These are phyloP conservation scores for Schrenkiella parvula DNA, from an alignment of 345 rosid genomes.

Conservation along the genomic window DNA sequence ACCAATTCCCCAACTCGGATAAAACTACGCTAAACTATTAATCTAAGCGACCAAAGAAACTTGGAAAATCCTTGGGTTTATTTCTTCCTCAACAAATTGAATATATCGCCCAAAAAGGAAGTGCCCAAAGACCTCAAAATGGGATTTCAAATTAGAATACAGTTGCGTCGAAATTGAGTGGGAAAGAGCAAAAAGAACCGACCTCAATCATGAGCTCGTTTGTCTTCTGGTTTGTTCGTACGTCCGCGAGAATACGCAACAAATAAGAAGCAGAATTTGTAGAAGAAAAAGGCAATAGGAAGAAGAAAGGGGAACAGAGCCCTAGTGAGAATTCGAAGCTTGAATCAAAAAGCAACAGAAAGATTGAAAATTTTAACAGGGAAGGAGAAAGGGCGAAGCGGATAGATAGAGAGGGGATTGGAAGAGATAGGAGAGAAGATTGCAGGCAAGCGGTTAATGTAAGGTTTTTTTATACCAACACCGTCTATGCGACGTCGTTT, in stretches of 20 bases:
- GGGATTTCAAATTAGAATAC: background rate
- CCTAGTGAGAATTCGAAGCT: background rate
- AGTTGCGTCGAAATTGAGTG: background rate
- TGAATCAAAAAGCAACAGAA: constrained; percentile 1
- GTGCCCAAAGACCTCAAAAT: background rate
- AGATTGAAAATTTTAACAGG: constrained; percentile 5
- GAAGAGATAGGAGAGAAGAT: constrained; percentile 18
- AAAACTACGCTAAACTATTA: background rate
- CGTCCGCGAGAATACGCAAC: background rate
- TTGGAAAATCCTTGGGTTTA: background rate
- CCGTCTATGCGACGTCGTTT: constrained; percentile 11
- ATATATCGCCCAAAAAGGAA: background rate
- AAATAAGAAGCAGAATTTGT: background rate
- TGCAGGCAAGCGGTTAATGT: constrained; percentile 22
- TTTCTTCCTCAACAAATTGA: background rate
- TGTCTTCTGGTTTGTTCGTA: constrained; percentile 11
- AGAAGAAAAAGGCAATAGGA: background rate
- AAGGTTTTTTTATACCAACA: constrained; percentile 11
- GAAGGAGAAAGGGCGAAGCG: background rate
- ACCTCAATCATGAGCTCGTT: constrained; percentile 38
- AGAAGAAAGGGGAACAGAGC: background rate
- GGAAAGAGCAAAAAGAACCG: background rate
- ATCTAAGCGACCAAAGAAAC: background rate
- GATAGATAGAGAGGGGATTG: constrained; percentile 29
- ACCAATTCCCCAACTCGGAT: background rate